Evolutionary conservation across 192 early-diverging fungal species (phyloP), one percentile per base, ranked within the genome.

Genomic region (Phycomyces nitens): DNA sequence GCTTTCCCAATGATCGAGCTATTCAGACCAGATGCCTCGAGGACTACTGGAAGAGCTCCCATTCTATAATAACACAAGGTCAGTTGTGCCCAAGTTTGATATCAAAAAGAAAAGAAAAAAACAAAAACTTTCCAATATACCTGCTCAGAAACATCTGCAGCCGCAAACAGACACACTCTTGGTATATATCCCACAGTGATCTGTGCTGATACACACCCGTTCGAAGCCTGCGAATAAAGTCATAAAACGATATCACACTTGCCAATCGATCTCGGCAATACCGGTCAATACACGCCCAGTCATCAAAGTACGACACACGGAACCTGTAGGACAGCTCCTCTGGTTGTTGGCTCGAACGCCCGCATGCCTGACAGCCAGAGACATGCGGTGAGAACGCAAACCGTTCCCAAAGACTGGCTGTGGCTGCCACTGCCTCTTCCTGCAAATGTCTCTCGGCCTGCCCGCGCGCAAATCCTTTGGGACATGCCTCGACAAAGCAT

Each of bases 251-350:
- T 60, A 90, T 88, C 5, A 88, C 92, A 15, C 93, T 86, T 4
- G 93, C 85, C 10, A 98, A 62, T 11, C 94, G 82, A 77, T 97
- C 96, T 38, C 91, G 91, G 73, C 96, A 98, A 62, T 87, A 83
- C n/a, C 82, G 78, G 68, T 90, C 90, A 60, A 90, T 82, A 55
- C 84, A 85, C 34, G 84, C 82, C 90, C 90, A 92, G 40, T 90
- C 88, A 44, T 85, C 85, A 53, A 77, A 80, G 21, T 77, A 75
- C 1, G 86, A 83, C 58, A 92, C 87, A 41, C 88, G 80, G 65
- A 89, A 90, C 53, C 85, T 80, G 65, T 84, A 85, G 1, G 76
- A 65, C 23, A 84, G 14, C 70, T 69, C 3, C n/a, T 29, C 23
- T 18, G 23, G 38, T 41, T 40, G 14, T 5, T 55, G 21, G 7